A percentile compares a stretch with the other conserved stretches of the same genome.
Conservation (phyloP, 1,139 yeast species). For the Arxiozyma slooffiae region DNA sequence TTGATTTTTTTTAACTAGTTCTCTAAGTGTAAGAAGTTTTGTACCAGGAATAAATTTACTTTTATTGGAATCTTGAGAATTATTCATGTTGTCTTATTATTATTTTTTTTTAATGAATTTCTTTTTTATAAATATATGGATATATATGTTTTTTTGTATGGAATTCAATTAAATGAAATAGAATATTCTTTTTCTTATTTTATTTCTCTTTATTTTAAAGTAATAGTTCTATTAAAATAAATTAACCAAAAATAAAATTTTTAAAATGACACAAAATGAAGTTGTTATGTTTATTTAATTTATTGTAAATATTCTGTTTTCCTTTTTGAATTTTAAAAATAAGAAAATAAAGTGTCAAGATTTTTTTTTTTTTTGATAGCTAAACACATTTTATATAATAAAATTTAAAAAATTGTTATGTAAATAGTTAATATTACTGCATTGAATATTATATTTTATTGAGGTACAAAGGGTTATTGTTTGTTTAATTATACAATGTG, state of each 20-base stretch:
- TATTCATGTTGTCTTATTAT: not conserved
- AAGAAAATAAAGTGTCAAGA: no score
- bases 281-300: no score
- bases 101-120: not conserved
- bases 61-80: not conserved
- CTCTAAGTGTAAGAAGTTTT: conserved; percentile 20
- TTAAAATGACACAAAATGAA: not conserved
- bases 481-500: not conserved
- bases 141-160: no score
- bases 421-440: not conserved
- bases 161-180: no score
- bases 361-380: no score
- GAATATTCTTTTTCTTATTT: no score
- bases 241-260: no score
- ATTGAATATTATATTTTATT: no score
- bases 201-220: not conserved
- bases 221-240: no score
- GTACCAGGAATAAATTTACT: conserved; percentile 9
- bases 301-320: no score
- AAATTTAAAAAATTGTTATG: no score
- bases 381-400: not conserved
- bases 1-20: conserved; percentile 27
- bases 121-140: not conserved
- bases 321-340: no score
- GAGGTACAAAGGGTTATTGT: not conserved